Evolutionary conservation across 805 yeast genomes (phyloP), one percentile per base, ranked within the genome.

Genomic region (Candida lessepsii): DNA sequence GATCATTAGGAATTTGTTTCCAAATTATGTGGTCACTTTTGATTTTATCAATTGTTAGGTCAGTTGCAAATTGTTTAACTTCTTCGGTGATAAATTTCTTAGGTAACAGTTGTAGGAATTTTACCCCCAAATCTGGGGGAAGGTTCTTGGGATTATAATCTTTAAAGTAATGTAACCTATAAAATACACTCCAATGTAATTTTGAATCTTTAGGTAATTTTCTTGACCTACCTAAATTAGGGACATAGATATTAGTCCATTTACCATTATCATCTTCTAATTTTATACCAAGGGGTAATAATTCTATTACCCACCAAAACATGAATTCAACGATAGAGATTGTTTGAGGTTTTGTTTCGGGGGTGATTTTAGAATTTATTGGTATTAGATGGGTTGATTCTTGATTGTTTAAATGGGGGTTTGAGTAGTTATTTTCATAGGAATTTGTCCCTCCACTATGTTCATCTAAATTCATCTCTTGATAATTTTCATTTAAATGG

Each of bases 121-220:
- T 43, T 9, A 14, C 20, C 3, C 60, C 61, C 14, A 58, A 29
- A 7, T 49, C 45, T 10, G 20, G 11, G 5, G 58, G 57, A 9
- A 61, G 23, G 37, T 58, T 59, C 1, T 29, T 28, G 0, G 83
- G 83, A 1, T 57, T 41, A 46, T 78, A 76, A 47, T 70, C 75
- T 25, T 53, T 40, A 38, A 73, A 65, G 45, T 60, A 68, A 43
- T 70, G 76, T 39, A 74, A 50, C 46, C 83, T 62, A 78, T 81
- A 81, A 44, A 64, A 67, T 1, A 80, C 70, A 33, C 86, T 79
- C 86, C 87, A 82, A 56, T 82, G 87, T 24, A 80, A 44, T 10
- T 56, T 57, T 9, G 74, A 70, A 42, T 66, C 57, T 1, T 45
- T 43, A 1, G 86, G 85, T 3, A 81, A 58, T 29, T 61, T 61